These are phyloP conservation scores for Gaultheria prostrata DNA, from an alignment of 148 eudicot genomes.

Conservation along the genomic window DNA sequence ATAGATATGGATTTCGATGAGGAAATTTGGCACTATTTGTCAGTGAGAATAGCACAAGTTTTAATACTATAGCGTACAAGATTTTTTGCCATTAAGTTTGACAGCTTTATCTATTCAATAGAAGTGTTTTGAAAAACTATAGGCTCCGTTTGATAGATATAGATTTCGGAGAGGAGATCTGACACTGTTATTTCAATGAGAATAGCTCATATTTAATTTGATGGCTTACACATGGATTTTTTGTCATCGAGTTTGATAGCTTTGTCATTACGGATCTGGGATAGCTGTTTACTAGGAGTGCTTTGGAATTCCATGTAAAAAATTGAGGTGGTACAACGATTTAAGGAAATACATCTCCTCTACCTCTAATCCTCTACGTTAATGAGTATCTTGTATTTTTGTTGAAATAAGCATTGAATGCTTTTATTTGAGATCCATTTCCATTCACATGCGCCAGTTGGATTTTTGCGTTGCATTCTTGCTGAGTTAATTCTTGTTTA, in stretches of 20 bases:
- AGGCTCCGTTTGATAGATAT: neutral
- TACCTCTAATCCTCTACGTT: neutral
- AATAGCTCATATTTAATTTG: neutral
- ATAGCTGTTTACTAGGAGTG: neutral
- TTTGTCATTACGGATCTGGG: neutral
- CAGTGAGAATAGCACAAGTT: neutral
- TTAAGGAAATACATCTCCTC: neutral
- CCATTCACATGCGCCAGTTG: constrained; percentile 3
- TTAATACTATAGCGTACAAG: neutral
- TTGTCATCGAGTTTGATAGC: neutral
- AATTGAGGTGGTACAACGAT: neutral
- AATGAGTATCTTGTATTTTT: neutral
- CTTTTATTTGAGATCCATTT: neutral
- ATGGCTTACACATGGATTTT: neutral
- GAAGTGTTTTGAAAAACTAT: neutral
- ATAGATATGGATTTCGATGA: neutral
- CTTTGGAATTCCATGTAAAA: neutral
- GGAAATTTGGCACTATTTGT: neutral
- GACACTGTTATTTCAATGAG: neutral
- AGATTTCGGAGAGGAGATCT: neutral
- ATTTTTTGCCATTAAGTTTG: neutral
- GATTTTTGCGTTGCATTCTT: constrained; percentile 13
- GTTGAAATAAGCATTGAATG: neutral
- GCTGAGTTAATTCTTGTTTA: neutral
- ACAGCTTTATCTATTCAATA: neutral